Percentiles rank a stretch among this genome's conserved stretches.
phyloP scores from a whole-genome alignment of 192 early-diverging fungal species.

The Gryganskiella cystojenkinii region DNA sequence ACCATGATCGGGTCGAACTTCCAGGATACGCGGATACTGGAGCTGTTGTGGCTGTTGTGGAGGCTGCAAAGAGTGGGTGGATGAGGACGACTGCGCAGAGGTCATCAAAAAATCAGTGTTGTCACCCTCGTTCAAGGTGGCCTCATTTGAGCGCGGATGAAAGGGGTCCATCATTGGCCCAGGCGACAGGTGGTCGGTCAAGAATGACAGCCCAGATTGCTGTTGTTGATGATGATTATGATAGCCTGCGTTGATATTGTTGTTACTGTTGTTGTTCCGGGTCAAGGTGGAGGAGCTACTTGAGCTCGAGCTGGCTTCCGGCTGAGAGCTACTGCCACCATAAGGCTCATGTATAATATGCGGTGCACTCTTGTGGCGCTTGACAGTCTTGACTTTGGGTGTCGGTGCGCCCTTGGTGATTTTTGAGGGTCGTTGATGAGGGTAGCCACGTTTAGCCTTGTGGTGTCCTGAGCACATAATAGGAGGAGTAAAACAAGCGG shows the following conservation, averaged over 20 bases:
- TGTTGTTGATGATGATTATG: not conserved
- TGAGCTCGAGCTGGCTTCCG: not conserved
- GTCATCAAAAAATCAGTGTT: not conserved
- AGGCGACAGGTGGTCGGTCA: not conserved
- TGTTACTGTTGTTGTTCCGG: not conserved
- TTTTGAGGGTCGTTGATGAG: constrained; percentile 21
- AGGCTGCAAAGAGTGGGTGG: constrained; percentile 8
- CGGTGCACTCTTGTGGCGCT: constrained; percentile 43
- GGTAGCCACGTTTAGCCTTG: constrained; percentile 45
- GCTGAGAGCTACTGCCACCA: not conserved
- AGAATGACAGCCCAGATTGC: not conserved
- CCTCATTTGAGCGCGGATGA: not conserved
- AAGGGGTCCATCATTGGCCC: not conserved
- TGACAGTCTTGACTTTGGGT: constrained; percentile 38
- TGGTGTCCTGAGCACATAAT: constrained; percentile 53
- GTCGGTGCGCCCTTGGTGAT: constrained; percentile 27
- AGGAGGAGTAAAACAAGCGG: constrained; percentile 29
- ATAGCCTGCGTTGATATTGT: no score
- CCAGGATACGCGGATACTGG: constrained; percentile 10
- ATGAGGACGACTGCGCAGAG: not conserved
- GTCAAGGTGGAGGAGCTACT: not conserved
- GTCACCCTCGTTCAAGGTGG: not conserved
- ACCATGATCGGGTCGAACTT: constrained; percentile 37
- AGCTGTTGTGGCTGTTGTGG: not conserved
- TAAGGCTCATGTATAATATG: constrained; percentile 8